Base-by-base conservation (phyloP, 371 early-diverging fungal species). In the Mucor irregularis region DNA sequence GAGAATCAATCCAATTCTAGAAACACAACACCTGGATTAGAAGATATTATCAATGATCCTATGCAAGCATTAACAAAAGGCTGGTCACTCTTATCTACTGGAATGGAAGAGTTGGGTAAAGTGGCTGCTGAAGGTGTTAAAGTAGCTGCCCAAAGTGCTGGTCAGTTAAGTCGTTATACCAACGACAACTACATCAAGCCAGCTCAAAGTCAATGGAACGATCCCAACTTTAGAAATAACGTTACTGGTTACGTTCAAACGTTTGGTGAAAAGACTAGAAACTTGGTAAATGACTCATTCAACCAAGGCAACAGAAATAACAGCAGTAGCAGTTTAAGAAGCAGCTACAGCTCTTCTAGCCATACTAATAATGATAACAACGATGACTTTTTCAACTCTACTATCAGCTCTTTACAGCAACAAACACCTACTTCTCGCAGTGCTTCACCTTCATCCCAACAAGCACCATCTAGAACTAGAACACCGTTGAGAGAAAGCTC, bases 11-110 rank as follows among this genome's bases (percentile, higher is more conserved):
- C 40, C 19, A 69, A 62, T 16, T 60, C 56, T 7, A 60, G 64
- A 43, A 47, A 57, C 9, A 52, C 63, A 39, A 52, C 66, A 39
- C 64, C 78, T 26, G 82, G 80, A 56, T 51, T 85, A 40, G 80
- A 87, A 30, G 92, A 90, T 56, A 68, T 93, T 14, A 73, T 93
- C 39, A 89, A 87, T 50, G 94, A 94, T 59, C 93, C 95, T 5
- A 71, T 90, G 40, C 85, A 84, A 28, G 86, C 91, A 1, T 71
- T 96, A 16, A 76, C 87, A 33, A 91, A 92, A 63, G 95, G 94
- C 0, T 93, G 90, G 91, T 82, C 83, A n/a, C 69, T 93, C 39
- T 72, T 94, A 43, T 83, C 91, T 0, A 59, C 76, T 14, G 80
- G 76, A 19, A 68, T 76, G 56, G 78, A 68, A 22, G 74, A 69